phyloP scores from a whole-genome alignment of 2,329 filamentous ascomycete genomes.

The Venturia oleaginea region DNA sequence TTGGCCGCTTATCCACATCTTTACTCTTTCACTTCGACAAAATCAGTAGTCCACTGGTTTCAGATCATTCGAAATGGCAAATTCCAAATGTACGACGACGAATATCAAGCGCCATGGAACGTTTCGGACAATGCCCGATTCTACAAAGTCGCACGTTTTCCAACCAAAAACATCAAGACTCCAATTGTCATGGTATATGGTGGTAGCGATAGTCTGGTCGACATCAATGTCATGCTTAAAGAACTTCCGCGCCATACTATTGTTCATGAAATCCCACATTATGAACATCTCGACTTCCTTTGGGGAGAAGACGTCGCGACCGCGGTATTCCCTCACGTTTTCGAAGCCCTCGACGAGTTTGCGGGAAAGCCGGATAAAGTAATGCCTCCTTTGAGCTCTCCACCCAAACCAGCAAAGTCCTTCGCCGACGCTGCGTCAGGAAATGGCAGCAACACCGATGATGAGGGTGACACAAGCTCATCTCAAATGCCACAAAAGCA shows the following conservation, averaged over 20 bases:
- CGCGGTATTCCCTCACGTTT: slow-evolving; percentile 84
- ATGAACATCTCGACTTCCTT: slow-evolving; percentile 93
- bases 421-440: slow-evolving; percentile 4
- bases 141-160: slow-evolving; percentile 93
- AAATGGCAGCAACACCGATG: neutral
- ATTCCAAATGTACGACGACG: slow-evolving; percentile 98
- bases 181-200: slow-evolving; percentile 91
- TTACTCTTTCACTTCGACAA: slow-evolving; percentile 94
- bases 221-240: slow-evolving; percentile 85
- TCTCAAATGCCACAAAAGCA: slow-evolving; percentile 2
- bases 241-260: slow-evolving; percentile 79
- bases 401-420: neutral
- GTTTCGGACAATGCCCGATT: slow-evolving; percentile 67
- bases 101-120: slow-evolving; percentile 68
- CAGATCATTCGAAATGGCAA: slow-evolving; percentile 94
- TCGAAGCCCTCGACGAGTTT: slow-evolving; percentile 72
- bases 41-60: slow-evolving; percentile 98
- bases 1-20: slow-evolving; percentile 91
- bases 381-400: neutral
- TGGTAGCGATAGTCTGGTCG: slow-evolving; percentile 84
- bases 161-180: slow-evolving; percentile 93
- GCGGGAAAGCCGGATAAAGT: slow-evolving; percentile 18
- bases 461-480: neutral
- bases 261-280: slow-evolving; percentile 79
- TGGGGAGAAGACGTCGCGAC: slow-evolving; percentile 82